A percentile compares a stretch with the other conserved stretches of the same genome.
Conservation (phyloP, 2,329 filamentous ascomycete genomes). For the Colletotrichum melonis region DNA sequence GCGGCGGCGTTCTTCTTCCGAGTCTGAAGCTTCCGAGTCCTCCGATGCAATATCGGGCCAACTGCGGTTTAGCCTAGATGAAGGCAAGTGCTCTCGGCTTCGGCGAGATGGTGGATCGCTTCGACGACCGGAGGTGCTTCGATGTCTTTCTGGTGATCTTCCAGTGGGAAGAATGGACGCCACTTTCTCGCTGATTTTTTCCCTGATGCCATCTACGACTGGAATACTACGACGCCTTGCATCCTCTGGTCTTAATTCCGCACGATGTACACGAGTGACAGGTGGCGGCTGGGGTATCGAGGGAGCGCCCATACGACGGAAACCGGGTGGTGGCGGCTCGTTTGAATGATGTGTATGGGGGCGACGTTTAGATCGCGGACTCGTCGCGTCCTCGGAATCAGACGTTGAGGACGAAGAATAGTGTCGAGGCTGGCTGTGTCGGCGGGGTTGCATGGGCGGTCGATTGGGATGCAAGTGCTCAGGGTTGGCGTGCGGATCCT, state of each 20-base stretch:
- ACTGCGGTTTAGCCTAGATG: slow-evolving; percentile 53
- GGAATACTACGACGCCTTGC: slow-evolving; percentile 48
- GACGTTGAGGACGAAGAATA: slow-evolving; percentile 57
- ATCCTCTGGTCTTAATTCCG: slow-evolving; percentile 50
- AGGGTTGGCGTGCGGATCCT: slow-evolving; percentile 41
- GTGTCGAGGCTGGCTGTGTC: slow-evolving; percentile 63
- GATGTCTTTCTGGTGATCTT: slow-evolving; percentile 47
- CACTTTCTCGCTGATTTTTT: slow-evolving; percentile 58
- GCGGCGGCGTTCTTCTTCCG: slow-evolving; percentile 45
- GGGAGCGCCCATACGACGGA: slow-evolving; percentile 47
- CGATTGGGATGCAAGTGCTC: slow-evolving; percentile 50
- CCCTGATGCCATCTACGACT: slow-evolving; percentile 53
- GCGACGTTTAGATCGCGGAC: slow-evolving; percentile 39
- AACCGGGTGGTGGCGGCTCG: slow-evolving; percentile 43
- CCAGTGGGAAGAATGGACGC: slow-evolving; percentile 55
- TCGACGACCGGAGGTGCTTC: slow-evolving; percentile 47
- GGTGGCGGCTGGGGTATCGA: slow-evolving; percentile 43
- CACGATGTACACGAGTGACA: slow-evolving; percentile 45
- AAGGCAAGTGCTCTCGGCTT: slow-evolving; percentile 51
- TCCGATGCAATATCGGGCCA: slow-evolving; percentile 55
- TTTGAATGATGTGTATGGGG: slow-evolving; percentile 38
- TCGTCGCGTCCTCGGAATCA: slow-evolving; percentile 44
- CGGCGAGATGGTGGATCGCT: slow-evolving; percentile 37
- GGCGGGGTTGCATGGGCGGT: slow-evolving; percentile 47
- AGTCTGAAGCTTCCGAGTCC: slow-evolving; percentile 47